These are phyloP conservation scores for Venturia effusa DNA, from an alignment of 2,329 filamentous ascomycete genomes.

Conservation along the genomic window DNA sequence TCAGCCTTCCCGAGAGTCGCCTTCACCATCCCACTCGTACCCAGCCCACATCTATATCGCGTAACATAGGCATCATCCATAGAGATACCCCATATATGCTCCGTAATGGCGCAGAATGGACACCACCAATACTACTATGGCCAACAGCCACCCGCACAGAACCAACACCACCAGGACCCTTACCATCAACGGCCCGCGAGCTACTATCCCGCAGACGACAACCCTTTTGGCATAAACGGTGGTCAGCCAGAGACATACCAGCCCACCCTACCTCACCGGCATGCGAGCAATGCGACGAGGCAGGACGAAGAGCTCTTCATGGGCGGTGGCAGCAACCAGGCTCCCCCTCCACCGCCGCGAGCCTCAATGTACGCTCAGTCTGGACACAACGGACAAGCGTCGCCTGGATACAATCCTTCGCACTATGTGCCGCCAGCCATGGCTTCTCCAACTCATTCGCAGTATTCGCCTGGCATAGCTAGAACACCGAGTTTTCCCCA, in stretches of 20 bases:
- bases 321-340: slow-evolving; percentile 17
- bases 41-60: neutral
- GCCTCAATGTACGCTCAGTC: slow-evolving; percentile 12
- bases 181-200: slow-evolving; percentile 7
- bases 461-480: slow-evolving; percentile 41
- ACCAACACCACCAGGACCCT: slow-evolving; percentile 7
- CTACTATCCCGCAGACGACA: slow-evolving; percentile 8
- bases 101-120: slow-evolving; percentile 7
- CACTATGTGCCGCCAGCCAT: slow-evolving; percentile 42
- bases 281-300: slow-evolving; percentile 23
- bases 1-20: slow-evolving; percentile 1
- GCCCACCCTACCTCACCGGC: neutral
- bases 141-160: slow-evolving; percentile 5
- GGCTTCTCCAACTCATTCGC: slow-evolving; percentile 43
- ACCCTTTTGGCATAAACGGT: slow-evolving; percentile 4
- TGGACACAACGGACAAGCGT: slow-evolving; percentile 9
- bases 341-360: slow-evolving; percentile 21
- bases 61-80: neutral
- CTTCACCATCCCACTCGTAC: neutral
- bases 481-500: slow-evolving; percentile 25
- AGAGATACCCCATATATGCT: neutral
- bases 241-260: slow-evolving; percentile 1
- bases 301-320: slow-evolving; percentile 54
- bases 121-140: slow-evolving; percentile 7
- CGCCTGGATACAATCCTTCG: slow-evolving; percentile 50